Percentiles rank a stretch among this genome's conserved stretches.
Evolutionary conservation across 2,329 filamentous ascomycete species (phyloP).

Genomic region (Botrytis sinoallii): DNA sequence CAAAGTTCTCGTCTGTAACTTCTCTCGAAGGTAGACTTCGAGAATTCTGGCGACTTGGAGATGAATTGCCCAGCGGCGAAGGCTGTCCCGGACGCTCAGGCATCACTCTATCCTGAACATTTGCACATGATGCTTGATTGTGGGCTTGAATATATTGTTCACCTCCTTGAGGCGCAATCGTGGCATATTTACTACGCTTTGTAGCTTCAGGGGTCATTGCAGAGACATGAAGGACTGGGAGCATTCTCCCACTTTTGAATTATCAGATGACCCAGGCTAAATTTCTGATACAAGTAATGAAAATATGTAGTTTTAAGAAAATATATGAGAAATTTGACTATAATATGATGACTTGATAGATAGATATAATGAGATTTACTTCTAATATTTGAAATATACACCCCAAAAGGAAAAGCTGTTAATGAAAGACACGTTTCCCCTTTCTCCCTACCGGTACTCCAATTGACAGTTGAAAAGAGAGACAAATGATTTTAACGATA

Average conservation of each 20-base stretch:
- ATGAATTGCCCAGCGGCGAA: slow-evolving; percentile 7
- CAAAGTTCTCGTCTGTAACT: slow-evolving; percentile 68
- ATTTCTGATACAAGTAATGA: neutral
- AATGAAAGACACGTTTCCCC: slow-evolving; percentile 3
- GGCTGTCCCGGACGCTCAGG: slow-evolving; percentile 19
- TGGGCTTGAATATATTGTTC: slow-evolving; percentile 19
- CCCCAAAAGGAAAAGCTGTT: neutral
- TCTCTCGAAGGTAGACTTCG: slow-evolving; percentile 59
- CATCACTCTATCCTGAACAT: slow-evolving; percentile 20
- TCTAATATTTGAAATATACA: neutral
- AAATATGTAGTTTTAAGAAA: neutral
- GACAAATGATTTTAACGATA: neutral
- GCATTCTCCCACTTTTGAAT: slow-evolving; percentile 19
- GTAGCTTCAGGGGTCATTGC: slow-evolving; percentile 25
- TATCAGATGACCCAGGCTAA: neutral
- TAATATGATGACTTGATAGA: slow-evolving; percentile 1
- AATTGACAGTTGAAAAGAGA: neutral
- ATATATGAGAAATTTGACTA: neutral
- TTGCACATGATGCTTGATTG: slow-evolving; percentile 18
- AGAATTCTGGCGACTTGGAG: slow-evolving; percentile 12
- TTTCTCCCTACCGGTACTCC: neutral
- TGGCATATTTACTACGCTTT: slow-evolving; percentile 27
- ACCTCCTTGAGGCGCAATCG: slow-evolving; percentile 23
- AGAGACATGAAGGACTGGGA: slow-evolving; percentile 20
- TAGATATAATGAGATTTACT: slow-evolving; percentile 8